Percentiles rank a stretch among this genome's conserved stretches.
phyloP scores from a whole-genome alignment of 2,329 filamentous ascomycete species.

The Decorospora gaudefroyi region DNA sequence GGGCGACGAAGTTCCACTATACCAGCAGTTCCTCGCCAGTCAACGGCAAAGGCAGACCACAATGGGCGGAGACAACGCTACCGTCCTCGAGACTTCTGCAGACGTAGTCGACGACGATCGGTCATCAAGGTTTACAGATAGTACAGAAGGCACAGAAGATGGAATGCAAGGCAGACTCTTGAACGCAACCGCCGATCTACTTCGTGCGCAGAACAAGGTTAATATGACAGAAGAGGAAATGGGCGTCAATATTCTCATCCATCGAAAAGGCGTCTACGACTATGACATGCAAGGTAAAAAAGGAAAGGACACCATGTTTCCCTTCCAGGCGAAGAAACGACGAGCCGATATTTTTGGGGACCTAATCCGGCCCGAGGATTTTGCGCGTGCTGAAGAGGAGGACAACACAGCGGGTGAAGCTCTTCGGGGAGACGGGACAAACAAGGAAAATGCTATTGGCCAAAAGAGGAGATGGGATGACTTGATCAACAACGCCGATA shows the following conservation, averaged over 20 bases:
- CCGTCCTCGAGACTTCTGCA: conserved; percentile 68
- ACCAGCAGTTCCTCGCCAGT: conserved; percentile 90
- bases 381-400: conserved; percentile 87
- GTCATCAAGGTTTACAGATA: conserved; percentile 81
- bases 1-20: conserved; percentile 75
- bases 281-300: conserved; percentile 91
- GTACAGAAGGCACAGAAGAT: conserved; percentile 84
- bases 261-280: conserved; percentile 88
- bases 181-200: conserved; percentile 83
- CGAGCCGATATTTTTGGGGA: conserved; percentile 92
- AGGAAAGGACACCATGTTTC: conserved; percentile 90
- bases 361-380: conserved; percentile 90
- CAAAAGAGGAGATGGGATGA: conserved; percentile 97
- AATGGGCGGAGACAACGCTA: conserved; percentile 66
- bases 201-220: conserved; percentile 77
- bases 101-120: conserved; percentile 84
- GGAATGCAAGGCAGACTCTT: conserved; percentile 77
- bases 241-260: conserved; percentile 86
- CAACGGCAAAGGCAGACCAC: conserved; percentile 86
- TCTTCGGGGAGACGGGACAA: conserved; percentile 57
- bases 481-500: conserved; percentile 50
- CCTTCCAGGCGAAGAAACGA: conserved; percentile 77
- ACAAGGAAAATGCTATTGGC: conserved; percentile 62
- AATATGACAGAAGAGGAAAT: conserved; percentile 87
- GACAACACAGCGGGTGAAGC: conserved; percentile 73